Evolutionary conservation across 2,329 filamentous ascomycete genomes (phyloP).

Genomic region (Colletotrichum magnum): DNA sequence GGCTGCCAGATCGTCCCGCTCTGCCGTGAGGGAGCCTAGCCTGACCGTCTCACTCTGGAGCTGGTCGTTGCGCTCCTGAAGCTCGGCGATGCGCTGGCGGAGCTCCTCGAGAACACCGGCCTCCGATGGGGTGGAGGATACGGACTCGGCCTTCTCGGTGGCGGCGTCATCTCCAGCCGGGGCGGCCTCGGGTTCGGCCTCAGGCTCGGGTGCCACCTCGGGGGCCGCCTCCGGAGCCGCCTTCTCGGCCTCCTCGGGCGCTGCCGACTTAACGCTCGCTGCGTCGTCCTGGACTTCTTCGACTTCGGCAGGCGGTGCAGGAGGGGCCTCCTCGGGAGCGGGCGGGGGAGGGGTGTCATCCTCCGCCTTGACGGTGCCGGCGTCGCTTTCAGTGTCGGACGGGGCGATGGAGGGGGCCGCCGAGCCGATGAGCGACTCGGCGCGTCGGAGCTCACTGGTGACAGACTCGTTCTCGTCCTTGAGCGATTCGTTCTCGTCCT

Average conservation of each 20-base stretch:
- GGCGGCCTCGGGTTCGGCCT: slow-evolving; percentile 10
- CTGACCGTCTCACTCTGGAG: slow-evolving; percentile 33
- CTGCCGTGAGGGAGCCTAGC: not conserved
- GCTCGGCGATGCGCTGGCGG: slow-evolving; percentile 38
- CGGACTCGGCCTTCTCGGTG: slow-evolving; percentile 22
- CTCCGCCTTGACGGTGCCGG: slow-evolving; percentile 35
- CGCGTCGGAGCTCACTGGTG: slow-evolving; percentile 33
- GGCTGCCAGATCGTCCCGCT: too few species aligned
- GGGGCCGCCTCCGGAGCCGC: slow-evolving; percentile 3
- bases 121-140: slow-evolving; percentile 12
- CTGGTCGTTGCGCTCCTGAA: slow-evolving; percentile 38
- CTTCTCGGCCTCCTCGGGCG: slow-evolving; percentile 6
- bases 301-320: slow-evolving; percentile 8
- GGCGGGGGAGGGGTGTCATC: slow-evolving; percentile 13
- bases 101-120: slow-evolving; percentile 35
- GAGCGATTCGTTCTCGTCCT: slow-evolving; percentile 39
- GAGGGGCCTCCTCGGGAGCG: slow-evolving; percentile 10
- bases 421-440: slow-evolving; percentile 36
- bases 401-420: slow-evolving; percentile 17
- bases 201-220: not conserved
- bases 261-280: slow-evolving; percentile 7
- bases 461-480: slow-evolving; percentile 39
- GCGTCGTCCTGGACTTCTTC: slow-evolving; percentile 32
- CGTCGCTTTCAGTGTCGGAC: slow-evolving; percentile 30
- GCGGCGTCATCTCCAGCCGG: slow-evolving; percentile 10